These are phyloP conservation scores for Luffa acutangula DNA, from an alignment of 306 rosid genomes.

Conservation along the genomic window DNA sequence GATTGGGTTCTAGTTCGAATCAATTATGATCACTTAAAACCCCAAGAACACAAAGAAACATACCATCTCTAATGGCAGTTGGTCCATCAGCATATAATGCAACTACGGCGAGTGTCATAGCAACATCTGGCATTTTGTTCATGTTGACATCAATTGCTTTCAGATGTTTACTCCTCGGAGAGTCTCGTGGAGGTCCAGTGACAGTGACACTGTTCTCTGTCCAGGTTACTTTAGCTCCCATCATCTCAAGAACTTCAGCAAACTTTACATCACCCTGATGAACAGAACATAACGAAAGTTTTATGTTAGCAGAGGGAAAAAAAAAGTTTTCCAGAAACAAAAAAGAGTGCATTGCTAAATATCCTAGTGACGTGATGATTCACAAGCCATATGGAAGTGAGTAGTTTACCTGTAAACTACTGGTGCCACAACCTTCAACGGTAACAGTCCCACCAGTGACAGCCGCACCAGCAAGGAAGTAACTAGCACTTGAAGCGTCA, in stretches of 20 bases:
- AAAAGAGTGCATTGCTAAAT: neutral
- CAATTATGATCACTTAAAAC: neutral
- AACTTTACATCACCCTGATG: slow-evolving; percentile 86
- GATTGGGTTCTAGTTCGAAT: neutral
- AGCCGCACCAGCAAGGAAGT: slow-evolving; percentile 99
- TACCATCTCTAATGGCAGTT: slow-evolving; percentile 90
- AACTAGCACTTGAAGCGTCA: slow-evolving; percentile 99
- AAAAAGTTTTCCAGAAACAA: neutral
- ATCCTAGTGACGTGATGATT: neutral
- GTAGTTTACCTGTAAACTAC: slow-evolving; percentile 83
- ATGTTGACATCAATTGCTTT: slow-evolving; percentile 80
- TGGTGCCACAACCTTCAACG: slow-evolving; percentile 92
- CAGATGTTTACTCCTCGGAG: slow-evolving; percentile 53
- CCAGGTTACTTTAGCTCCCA: slow-evolving; percentile 98
- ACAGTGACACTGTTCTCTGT: slow-evolving; percentile 84
- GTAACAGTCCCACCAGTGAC: slow-evolving; percentile 97
- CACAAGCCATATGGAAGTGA: neutral
- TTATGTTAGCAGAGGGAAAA: neutral
- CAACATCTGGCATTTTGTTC: slow-evolving; percentile 99
- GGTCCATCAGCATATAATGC: slow-evolving; percentile 90
- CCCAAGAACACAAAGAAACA: slow-evolving; percentile 6
- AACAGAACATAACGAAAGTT: slow-evolving; percentile 7
- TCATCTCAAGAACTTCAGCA: slow-evolving; percentile 93
- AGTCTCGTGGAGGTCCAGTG: slow-evolving; percentile 62
- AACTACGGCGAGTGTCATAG: slow-evolving; percentile 98